phyloP scores from a whole-genome alignment of 2,329 filamentous ascomycete genomes.

The Aspergillus tamarii region DNA sequence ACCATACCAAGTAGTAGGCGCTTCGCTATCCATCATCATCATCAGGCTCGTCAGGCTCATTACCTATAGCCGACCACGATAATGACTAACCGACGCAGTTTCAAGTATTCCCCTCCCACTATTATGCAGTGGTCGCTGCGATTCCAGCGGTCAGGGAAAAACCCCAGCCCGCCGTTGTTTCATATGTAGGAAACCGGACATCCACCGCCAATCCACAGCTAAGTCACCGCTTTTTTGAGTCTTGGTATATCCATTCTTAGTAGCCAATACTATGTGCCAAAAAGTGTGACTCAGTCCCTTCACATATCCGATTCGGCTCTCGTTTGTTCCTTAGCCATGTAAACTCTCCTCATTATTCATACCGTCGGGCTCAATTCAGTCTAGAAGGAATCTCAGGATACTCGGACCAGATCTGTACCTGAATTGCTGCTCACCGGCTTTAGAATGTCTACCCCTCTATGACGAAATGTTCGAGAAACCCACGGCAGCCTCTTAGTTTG shows the following conservation, averaged over 20 bases:
- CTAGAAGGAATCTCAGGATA: not conserved
- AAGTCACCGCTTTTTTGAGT: constrained; percentile 4
- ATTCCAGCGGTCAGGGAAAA: constrained; percentile 4
- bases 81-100: not conserved
- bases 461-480: constrained; percentile 2
- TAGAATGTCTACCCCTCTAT: not conserved
- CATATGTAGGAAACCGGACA: not conserved
- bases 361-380: not conserved
- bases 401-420: not conserved
- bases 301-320: not conserved
- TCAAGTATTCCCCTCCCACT: not conserved
- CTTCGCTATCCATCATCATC: not conserved
- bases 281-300: not conserved
- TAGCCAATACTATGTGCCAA: not conserved
- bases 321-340: not conserved
- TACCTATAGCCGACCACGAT: constrained; percentile 1
- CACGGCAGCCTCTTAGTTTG: not conserved
- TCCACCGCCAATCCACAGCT: not conserved
- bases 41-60: not conserved
- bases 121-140: not conserved
- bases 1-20: not conserved
- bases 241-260: constrained; percentile 1
- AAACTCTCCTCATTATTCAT: constrained; percentile 1
- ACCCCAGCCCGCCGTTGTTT: constrained; percentile 1
- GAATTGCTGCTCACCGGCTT: constrained; percentile 4